Evolutionary conservation across 2,329 filamentous ascomycete species (phyloP), one percentile per base, ranked within the genome.

Genomic region (Phoma sp.): DNA sequence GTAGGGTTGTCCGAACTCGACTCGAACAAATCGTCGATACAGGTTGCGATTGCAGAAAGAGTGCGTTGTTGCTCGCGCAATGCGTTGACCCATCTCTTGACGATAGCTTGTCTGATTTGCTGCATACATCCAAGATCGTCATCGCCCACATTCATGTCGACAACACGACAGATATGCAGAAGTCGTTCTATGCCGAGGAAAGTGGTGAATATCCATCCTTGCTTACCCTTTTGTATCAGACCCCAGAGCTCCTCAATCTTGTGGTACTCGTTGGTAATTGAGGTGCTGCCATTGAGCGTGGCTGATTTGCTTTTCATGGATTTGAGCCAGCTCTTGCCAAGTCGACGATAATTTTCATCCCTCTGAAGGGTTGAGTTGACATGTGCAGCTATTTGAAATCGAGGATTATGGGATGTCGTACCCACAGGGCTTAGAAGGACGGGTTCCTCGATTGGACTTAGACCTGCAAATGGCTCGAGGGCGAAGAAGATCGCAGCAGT

Each of bases 121-220:
- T 27, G 10, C 1, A 61, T 40, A 2, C 22, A 13, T 2, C 36
- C 44, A 4, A 44, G 1, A 22, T 57, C 42, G 3, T 39, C 38
- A 7, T 33, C 13, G 11, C 11, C 18, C 11, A 44, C n/a, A 18
- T 44, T 65, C 57, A 32, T 48, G 53, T 5, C 29, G 18, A 57
- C 55, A 0, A 61, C 24, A 2, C 60, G 47, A 9, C 58, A 52
- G 23, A 58, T 23, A n/a, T 62, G 60, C 10, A 60, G 14, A 0
- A 57, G 46, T 11, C 55, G 42, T 6, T 52, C 53, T 1, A 56
- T 43, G 4, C 48, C 46, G 8, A 24, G 37, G 30, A 62, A 62
- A 2, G 51, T 14, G 4, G 23, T 41, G 5, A 7, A 22, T 2
- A 42, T 47, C 55, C 52, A 58, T 6, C 22, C 29, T 3, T 50